Evolutionary conservation across 768 basidiomycete species (phyloP).

Genomic region (Pleurotus ostreatus): DNA sequence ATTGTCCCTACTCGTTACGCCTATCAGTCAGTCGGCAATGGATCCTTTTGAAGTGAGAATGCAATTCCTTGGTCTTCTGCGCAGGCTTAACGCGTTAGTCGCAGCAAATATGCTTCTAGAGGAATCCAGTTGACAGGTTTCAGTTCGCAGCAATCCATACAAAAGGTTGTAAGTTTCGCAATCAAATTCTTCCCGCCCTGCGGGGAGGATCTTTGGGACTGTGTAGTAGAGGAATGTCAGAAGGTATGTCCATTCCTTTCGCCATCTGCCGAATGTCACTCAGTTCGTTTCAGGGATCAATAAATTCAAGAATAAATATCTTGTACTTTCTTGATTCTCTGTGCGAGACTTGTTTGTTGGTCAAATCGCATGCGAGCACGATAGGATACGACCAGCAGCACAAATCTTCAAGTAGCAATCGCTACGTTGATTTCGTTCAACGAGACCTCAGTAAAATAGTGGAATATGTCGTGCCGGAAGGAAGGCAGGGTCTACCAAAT

Average conservation of each 20-base stretch:
- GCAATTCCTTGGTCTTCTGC: conserved; percentile 31
- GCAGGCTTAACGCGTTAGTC: conserved; percentile 33
- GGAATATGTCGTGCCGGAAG: conserved; percentile 82
- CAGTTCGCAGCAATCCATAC: conserved; percentile 85
- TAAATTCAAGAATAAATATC: conserved; percentile 92
- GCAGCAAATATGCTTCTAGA: neutral
- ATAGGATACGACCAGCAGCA: conserved; percentile 27
- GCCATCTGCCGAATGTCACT: neutral
- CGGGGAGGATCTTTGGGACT: conserved; percentile 93
- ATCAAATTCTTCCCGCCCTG: conserved; percentile 81
- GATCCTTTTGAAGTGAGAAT: conserved; percentile 38
- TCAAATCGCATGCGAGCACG: conserved; percentile 51
- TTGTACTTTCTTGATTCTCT: conserved; percentile 88
- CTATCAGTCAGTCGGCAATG: conserved; percentile 14
- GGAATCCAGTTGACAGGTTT: conserved; percentile 4
- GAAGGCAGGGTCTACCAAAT: conserved; percentile 85
- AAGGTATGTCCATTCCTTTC: conserved; percentile 47
- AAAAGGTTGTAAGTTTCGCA: conserved; percentile 81
- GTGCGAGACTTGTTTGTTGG: conserved; percentile 72
- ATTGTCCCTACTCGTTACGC: too few species aligned
- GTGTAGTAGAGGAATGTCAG: conserved; percentile 84
- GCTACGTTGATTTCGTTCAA: conserved; percentile 75
- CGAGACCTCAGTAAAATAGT: conserved; percentile 79
- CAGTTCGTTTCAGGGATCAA: conserved; percentile 54
- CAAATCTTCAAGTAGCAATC: conserved; percentile 28